Base-by-base conservation (phyloP, 1,284 basidiomycete genomes). In the Albatrellus sp. region DNA sequence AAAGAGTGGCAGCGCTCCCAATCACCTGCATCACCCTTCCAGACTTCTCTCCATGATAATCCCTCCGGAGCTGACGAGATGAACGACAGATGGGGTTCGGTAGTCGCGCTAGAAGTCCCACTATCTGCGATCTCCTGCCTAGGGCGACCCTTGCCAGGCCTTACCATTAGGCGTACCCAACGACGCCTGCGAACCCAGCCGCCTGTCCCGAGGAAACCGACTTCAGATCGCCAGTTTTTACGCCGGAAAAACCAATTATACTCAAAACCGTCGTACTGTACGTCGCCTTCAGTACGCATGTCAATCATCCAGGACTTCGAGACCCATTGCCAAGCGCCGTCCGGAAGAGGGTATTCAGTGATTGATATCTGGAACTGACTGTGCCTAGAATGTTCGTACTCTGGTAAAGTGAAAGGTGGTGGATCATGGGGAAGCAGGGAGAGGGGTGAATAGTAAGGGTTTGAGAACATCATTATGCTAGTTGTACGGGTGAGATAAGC, bases 241-340 rank as follows among this genome's bases (percentile, higher is more conserved):
- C 62, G 58, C 13, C 80, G 73, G 52, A 89, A 89, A 48, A 66
- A 58, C 74, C 79, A 84, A 55, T 86, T 87, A 62, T 89, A 89
- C 59, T 89, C 81, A 51, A 87, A 89, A 34, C 85, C 85, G 52
- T 89, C 85, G 51, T 82, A 71, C 54, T 85, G 80, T 4, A 87
- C 79, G 53, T 79, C 72, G 41, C 81, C 82, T 50, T 82, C 75
- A 16, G 75, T 71, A 34, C 80, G 78, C 85, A 89, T 89, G 63
- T 89, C 86, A 47, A 88, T 75, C 81, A 89, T 83, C 85, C 85
- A 89, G 6, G 71, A 62, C 31, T 72, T 70, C 32, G 82, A 85
- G 2, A 86, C 75, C 85, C 85, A 89, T 37, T 62, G 69, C 86
- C 86, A 89, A 10, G 70, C 74, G 19, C 82, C 84, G 52, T 87